phyloP scores from a whole-genome alignment of 345 rosid species.

The Heritiera fomes region DNA sequence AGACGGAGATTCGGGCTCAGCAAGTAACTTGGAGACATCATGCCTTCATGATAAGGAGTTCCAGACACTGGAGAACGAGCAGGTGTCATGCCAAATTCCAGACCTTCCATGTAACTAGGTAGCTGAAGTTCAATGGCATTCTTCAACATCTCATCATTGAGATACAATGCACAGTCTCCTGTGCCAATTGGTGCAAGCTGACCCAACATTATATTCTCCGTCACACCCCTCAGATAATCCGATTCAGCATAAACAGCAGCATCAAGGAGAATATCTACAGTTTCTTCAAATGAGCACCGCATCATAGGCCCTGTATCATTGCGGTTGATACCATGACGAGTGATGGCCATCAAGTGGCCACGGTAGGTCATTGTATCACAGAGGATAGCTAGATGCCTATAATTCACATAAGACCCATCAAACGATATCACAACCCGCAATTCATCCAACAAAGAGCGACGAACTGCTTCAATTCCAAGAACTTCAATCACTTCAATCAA shows the following conservation, averaged over 20 bases:
- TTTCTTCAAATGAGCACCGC: constrained; percentile 99
- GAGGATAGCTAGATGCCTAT: constrained; percentile 91
- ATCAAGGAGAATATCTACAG: constrained; percentile 96
- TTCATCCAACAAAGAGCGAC: constrained; percentile 87
- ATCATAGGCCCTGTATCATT: constrained; percentile 97
- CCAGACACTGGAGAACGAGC: constrained; percentile 83
- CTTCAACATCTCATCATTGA: constrained; percentile 96
- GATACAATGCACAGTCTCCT: constrained; percentile 81
- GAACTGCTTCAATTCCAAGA: constrained; percentile 97
- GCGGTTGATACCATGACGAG: constrained; percentile 95
- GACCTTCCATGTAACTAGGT: constrained; percentile 93
- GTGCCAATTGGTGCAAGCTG: constrained; percentile 99
- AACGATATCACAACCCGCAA: constrained; percentile 94
- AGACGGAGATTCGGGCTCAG: constrained; percentile 76
- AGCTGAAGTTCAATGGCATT: constrained; percentile 97
- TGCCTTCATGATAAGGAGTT: constrained; percentile 94
- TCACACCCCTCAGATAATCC: constrained; percentile 82
- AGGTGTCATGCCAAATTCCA: constrained; percentile 91
- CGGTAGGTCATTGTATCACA: constrained; percentile 99
- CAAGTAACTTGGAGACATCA: constrained; percentile 93
- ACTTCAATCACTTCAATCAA: constrained; percentile 94
- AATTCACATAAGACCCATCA: constrained; percentile 97
- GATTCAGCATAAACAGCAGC: constrained; percentile 96
- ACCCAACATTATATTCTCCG: constrained; percentile 96
- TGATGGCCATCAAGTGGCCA: constrained; percentile 97